phyloP scores from a whole-genome alignment of 176 grass and related monocot genomes.

The Juncus inflexus region DNA sequence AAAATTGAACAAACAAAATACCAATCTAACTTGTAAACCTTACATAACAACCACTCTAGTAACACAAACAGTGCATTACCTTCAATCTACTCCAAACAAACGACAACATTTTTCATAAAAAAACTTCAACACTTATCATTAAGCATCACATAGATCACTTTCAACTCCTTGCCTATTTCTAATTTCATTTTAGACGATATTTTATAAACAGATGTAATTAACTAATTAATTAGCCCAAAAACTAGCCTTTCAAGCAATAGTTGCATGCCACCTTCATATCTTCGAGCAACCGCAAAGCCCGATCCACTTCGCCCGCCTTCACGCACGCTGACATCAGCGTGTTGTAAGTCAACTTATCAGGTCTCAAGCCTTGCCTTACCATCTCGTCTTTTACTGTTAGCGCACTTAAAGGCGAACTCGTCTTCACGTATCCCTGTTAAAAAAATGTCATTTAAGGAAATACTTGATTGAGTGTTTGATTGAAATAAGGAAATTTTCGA shows the following conservation, averaged over 20 bases:
- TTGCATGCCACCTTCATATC: constrained; percentile 97
- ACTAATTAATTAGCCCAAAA: constrained; percentile 15
- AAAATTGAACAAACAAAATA: constrained; percentile 22
- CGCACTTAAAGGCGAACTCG: constrained; percentile 71
- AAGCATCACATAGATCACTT: too few relatives aligned
- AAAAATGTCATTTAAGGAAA: background rate
- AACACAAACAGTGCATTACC: too few relatives aligned
- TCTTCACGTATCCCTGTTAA: constrained; percentile 78
- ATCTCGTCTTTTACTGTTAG: constrained; percentile 92
- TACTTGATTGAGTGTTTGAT: too few relatives aligned
- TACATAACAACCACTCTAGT: too few relatives aligned
- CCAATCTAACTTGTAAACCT: too few relatives aligned
- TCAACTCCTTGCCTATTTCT: too few relatives aligned
- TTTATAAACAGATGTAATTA: background rate
- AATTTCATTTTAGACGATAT: too few relatives aligned
- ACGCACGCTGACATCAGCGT: constrained; percentile 80
- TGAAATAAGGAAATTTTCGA: too few relatives aligned
- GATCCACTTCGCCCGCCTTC: constrained; percentile 63
- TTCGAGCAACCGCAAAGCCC: constrained; percentile 71
- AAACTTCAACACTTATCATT: constrained; percentile 1
- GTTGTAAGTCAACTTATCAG: constrained; percentile 92
- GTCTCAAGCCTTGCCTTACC: constrained; percentile 71
- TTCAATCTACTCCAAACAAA: too few relatives aligned
- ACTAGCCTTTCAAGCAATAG: constrained; percentile 86
- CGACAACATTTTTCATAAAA: constrained; percentile 26